A percentile compares a stretch with the other conserved stretches of the same genome.
These are phyloP conservation scores for Przewalskia tangutica DNA, from an alignment of 257 asterid species.

Conservation along the genomic window DNA sequence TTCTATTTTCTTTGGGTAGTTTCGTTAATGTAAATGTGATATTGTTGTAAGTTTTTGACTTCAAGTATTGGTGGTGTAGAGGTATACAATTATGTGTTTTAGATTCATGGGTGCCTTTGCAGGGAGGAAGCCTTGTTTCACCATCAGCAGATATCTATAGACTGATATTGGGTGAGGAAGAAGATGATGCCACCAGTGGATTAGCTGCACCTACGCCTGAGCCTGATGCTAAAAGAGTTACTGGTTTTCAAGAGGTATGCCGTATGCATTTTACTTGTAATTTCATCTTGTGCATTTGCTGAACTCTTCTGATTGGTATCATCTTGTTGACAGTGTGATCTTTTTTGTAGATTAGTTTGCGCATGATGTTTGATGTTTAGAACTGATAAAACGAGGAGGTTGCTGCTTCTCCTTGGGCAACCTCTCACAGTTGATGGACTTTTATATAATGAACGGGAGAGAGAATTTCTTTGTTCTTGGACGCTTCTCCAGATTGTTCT, in stretches of 20 bases:
- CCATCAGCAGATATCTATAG: constrained; percentile 79
- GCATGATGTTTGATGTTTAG: background rate
- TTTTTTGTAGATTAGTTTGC: background rate
- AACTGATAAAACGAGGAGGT: background rate
- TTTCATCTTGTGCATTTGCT: background rate
- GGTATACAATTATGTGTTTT: background rate
- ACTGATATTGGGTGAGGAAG: constrained; percentile 78
- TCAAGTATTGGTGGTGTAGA: background rate
- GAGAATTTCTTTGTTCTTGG: background rate
- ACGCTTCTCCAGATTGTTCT: background rate
- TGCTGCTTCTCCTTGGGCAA: constrained; percentile 1
- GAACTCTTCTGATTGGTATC: background rate
- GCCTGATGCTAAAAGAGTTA: constrained; percentile 54
- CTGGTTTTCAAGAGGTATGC: constrained; percentile 53
- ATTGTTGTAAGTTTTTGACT: background rate
- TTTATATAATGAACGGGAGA: background rate
- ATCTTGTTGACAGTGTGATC: background rate
- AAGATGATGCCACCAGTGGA: constrained; percentile 94
- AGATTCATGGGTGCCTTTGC: constrained; percentile 18
- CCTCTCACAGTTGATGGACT: background rate
- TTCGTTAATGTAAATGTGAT: background rate
- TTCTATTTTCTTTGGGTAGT: background rate
- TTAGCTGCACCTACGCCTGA: constrained; percentile 82
- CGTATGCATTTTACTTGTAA: constrained; percentile 22
- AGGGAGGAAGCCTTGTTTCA: constrained; percentile 82